Evolutionary conservation across 108 stramenopile genomes (phyloP).

Genomic region (Cyclotella distinguenda): DNA sequence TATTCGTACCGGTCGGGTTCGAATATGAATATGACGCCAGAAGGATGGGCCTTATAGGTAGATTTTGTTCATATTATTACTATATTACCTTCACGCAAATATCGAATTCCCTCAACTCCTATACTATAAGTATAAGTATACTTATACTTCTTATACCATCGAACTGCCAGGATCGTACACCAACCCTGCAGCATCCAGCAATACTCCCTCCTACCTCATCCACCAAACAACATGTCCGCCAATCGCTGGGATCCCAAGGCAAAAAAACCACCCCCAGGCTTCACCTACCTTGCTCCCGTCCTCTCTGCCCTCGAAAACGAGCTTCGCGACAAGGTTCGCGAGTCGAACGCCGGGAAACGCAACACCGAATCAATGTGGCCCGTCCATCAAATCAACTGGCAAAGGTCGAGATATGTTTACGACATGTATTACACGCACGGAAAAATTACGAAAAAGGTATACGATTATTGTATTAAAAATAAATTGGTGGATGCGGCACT

Average conservation of each 20-base stretch:
- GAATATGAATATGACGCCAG: no score
- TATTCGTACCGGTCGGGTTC: no score
- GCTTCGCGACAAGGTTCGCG: slow-evolving; percentile 96
- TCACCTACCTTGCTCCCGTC: slow-evolving; percentile 91
- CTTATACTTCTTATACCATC: no score
- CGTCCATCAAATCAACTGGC: slow-evolving; percentile 99
- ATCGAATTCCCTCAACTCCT: no score
- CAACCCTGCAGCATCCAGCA: no score
- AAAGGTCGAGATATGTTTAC: slow-evolving; percentile 97
- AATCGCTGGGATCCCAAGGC: slow-evolving; percentile 54
- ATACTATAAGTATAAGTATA: no score
- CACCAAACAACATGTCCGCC: slow-evolving; percentile 39
- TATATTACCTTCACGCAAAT: no score
- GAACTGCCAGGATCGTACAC: no score
- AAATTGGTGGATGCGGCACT: slow-evolving; percentile 96
- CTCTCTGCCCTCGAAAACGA: slow-evolving; percentile 97
- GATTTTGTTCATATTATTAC: no score
- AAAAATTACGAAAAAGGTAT: slow-evolving; percentile 86
- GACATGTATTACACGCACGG: slow-evolving; percentile 98
- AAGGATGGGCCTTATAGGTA: no score
- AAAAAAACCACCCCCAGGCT: slow-evolving; percentile 86
- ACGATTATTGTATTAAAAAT: slow-evolving; percentile 96
- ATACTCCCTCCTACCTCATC: neutral
- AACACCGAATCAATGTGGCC: slow-evolving; percentile 99
- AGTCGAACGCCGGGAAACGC: slow-evolving; percentile 95